Evolutionary conservation across 257 asterid genomes (phyloP).

Genomic region (Forsythia viridissima): DNA sequence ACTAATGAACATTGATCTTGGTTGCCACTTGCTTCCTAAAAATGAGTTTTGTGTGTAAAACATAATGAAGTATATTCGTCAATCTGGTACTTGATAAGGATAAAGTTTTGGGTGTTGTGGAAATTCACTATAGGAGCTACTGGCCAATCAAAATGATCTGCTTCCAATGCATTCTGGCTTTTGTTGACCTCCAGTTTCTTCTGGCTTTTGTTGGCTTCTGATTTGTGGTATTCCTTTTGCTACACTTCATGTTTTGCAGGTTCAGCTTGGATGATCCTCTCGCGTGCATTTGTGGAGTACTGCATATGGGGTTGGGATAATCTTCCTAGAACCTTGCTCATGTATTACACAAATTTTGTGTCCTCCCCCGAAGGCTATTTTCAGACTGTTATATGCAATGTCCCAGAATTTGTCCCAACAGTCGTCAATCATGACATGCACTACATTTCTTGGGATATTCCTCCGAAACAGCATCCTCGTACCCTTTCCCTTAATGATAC

Average conservation of each 20-base stretch:
- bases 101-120: neutral
- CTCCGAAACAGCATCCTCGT: slow-evolving; percentile 90
- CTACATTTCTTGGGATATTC: slow-evolving; percentile 85
- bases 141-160: neutral
- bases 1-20: neutral
- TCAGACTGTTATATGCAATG: slow-evolving; percentile 85
- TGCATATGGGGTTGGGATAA: slow-evolving; percentile 96
- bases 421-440: slow-evolving; percentile 97
- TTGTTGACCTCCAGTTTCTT: neutral
- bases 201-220: neutral
- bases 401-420: slow-evolving; percentile 70
- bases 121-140: neutral
- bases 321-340: slow-evolving; percentile 88
- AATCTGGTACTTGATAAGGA: no score
- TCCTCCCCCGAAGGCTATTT: slow-evolving; percentile 97
- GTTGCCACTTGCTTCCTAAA: neutral
- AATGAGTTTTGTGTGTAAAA: neutral
- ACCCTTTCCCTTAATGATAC: slow-evolving; percentile 67
- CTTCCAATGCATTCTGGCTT: neutral
- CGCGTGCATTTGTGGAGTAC: slow-evolving; percentile 83
- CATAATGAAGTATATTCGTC: neutral
- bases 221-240: neutral
- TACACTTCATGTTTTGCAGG: slow-evolving; percentile 44
- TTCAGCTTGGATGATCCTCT: slow-evolving; percentile 93
- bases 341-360: slow-evolving; percentile 90